These are phyloP conservation scores for Macrolepiota dolichaula DNA, from an alignment of 768 basidiomycete genomes.

Conservation along the genomic window DNA sequence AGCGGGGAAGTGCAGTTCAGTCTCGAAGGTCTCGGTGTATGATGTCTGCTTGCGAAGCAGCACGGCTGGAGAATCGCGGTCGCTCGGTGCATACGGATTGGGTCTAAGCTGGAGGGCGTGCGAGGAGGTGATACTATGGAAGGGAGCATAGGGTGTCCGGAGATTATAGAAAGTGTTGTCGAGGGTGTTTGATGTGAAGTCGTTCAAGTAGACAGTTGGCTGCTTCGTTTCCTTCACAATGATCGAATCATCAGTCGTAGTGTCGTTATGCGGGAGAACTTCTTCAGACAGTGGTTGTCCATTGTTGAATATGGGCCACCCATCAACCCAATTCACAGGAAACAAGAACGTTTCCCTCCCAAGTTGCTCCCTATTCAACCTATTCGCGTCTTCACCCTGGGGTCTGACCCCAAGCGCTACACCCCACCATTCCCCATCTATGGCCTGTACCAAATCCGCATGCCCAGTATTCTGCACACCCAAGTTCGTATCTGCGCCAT, in stretches of 20 bases:
- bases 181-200: slow-evolving; percentile 24
- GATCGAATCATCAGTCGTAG: neutral
- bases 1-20: slow-evolving; percentile 28
- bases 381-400: slow-evolving; percentile 18
- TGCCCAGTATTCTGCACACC: slow-evolving; percentile 38
- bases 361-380: slow-evolving; percentile 10
- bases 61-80: slow-evolving; percentile 34
- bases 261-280: neutral
- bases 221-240: neutral
- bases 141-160: slow-evolving; percentile 35
- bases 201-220: slow-evolving; percentile 19
- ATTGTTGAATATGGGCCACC: slow-evolving; percentile 36
- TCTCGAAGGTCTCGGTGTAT: slow-evolving; percentile 35
- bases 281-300: slow-evolving; percentile 22
- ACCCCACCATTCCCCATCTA: slow-evolving; percentile 37
- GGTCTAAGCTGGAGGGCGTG: slow-evolving; percentile 26
- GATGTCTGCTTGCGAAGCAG: slow-evolving; percentile 34
- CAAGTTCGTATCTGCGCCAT: slow-evolving; percentile 30
- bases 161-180: slow-evolving; percentile 33
- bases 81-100: slow-evolving; percentile 35
- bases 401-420: slow-evolving; percentile 37
- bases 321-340: slow-evolving; percentile 34
- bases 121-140: slow-evolving; percentile 27
- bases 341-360: slow-evolving; percentile 39
- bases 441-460: slow-evolving; percentile 31